phyloP scores from a whole-genome alignment of 2,329 filamentous ascomycete species.

The Venturia effusa region DNA sequence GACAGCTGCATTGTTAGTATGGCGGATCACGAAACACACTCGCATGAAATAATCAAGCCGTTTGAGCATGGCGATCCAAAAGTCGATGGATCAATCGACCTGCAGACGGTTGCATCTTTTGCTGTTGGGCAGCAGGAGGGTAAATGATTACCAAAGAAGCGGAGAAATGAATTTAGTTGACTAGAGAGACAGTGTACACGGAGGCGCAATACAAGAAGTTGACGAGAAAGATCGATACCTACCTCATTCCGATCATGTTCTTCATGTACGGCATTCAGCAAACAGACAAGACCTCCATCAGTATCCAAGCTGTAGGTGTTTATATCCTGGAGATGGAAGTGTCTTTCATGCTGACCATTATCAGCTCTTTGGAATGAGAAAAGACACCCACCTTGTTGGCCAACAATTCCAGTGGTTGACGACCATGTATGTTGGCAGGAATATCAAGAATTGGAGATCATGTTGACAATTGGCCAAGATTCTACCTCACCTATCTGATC shows the following conservation, averaged over 20 bases:
- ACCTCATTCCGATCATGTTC: conserved; percentile 38
- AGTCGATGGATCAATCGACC: neutral
- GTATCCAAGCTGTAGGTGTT: conserved; percentile 34
- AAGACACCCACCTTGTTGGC: neutral
- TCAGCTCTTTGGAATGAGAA: neutral
- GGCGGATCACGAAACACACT: neutral
- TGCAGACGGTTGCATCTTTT: neutral
- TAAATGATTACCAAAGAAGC: neutral
- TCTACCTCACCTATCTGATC: conserved; percentile 32
- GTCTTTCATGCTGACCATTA: conserved; percentile 13
- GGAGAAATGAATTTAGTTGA: neutral
- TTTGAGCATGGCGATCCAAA: neutral
- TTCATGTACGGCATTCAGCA: conserved; percentile 40
- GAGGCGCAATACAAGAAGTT: conserved; percentile 15
- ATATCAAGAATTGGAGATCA: conserved; percentile 24
- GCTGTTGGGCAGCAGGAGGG: neutral
- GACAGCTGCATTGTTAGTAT: neutral
- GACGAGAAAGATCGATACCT: conserved; percentile 32
- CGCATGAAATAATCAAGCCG: neutral
- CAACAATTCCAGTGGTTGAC: neutral
- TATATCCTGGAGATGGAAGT: neutral
- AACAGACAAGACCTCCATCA: conserved; percentile 32
- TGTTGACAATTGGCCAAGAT: conserved; percentile 27
- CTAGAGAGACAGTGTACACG: neutral
- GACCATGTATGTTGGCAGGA: neutral